Conservation (phyloP, 768 basidiomycete species). For the Fomitopsis pulvina region DNA sequence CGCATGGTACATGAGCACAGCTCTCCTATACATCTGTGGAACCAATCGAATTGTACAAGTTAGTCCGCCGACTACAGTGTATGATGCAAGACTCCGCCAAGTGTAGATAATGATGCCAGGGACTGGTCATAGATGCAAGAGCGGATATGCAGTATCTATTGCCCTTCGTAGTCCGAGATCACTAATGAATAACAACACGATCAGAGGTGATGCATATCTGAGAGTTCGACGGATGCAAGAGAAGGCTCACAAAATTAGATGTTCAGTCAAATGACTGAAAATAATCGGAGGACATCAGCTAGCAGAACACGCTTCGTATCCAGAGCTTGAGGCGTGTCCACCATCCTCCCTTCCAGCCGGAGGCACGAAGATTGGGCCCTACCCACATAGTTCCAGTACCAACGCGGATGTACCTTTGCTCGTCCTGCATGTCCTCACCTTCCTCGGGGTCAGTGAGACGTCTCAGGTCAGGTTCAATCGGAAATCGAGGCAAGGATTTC, state of each 20-base stretch:
- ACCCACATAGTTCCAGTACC: constrained; percentile 87
- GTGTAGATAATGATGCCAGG: too few species aligned
- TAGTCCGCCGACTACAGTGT: too few species aligned
- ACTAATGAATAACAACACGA: not conserved
- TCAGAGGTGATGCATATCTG: too few species aligned
- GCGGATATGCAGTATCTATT: not conserved
- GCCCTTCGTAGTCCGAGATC: not conserved
- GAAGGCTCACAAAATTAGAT: too few species aligned
- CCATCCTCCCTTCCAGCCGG: constrained; percentile 71
- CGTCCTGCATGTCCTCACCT: constrained; percentile 49
- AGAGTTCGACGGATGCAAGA: too few species aligned
- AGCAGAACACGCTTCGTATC: constrained; percentile 78
- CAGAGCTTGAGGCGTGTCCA: constrained; percentile 76
- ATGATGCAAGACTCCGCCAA: too few species aligned
- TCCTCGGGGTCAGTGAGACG: constrained; percentile 61
- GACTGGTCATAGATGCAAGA: too few species aligned
- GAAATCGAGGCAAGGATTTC: constrained; percentile 68
- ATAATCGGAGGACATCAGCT: constrained; percentile 16
- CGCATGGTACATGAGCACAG: too few species aligned
- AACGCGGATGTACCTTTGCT: constrained; percentile 53
- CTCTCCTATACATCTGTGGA: too few species aligned
- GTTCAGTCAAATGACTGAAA: too few species aligned
- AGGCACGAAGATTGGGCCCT: constrained; percentile 48
- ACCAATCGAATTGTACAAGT: too few species aligned
- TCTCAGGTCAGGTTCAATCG: constrained; percentile 25